Evolutionary conservation across 2,329 filamentous ascomycete genomes (phyloP), one percentile per base, ranked within the genome.

Genomic region (Alternaria hordeiaustralica): DNA sequence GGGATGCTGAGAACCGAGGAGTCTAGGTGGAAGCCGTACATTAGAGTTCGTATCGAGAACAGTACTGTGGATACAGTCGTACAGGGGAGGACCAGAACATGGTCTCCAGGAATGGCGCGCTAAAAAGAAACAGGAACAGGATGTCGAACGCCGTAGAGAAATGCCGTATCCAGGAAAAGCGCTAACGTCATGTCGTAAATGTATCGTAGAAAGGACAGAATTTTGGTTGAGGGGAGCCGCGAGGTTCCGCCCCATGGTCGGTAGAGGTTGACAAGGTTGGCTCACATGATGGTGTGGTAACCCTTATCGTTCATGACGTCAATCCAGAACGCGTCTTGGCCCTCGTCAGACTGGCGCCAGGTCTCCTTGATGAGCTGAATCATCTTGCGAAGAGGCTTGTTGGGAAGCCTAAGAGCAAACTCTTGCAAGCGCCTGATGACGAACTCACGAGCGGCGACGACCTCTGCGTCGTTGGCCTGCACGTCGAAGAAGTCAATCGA

Each of bases 301-400:
- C 84, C 83, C 61, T 84, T 86, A 72, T 87, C 84, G 67, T 86
- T 84, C 83, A 87, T 85, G 6, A 87, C 81, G 70, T 87, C 85
- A 68, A 87, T 81, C 86, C 86, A 87, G 71, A 86, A 87, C 5
- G 81, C 79, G 26, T 84, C 79, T n/a, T 81, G 78, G 0, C 83
- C 84, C 2, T 79, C 78, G 71, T 88, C 86, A 69, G 86, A 80
- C 57, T 83, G 78, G 49, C 78, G 76, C 86, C 86, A 87, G 0
- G 85, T 84, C 73, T 87, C 85, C 60, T 82, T 81, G 33, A 87
- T 82, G 11, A 87, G 75, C 43, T 83, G 78, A 13, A 87, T 74
- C 71, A 85, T 84, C 26, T 83, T 81, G 61, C 81, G 73, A 49
- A 87, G 80, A 18, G 85, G 85, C 61, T 86, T 86, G 23, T 84